Evolutionary conservation across 306 rosid species (phyloP).

Genomic region (Begonia fuchsioides): DNA sequence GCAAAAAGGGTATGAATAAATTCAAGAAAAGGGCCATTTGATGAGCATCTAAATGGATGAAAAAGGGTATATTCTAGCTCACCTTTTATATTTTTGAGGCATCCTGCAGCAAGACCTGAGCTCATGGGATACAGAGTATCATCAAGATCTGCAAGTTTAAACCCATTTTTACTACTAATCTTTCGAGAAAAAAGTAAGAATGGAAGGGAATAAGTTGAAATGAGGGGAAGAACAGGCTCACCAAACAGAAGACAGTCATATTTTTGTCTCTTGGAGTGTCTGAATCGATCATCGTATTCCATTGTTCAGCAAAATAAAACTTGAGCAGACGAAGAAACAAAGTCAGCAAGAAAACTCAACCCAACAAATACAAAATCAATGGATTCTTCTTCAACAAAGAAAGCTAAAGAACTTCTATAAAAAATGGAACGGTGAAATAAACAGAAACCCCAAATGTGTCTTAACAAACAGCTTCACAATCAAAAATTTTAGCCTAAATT

Average conservation of each 20-base stretch:
- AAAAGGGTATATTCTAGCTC: background rate
- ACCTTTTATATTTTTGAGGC: slow-evolving; percentile 75
- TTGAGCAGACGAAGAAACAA: slow-evolving; percentile 13
- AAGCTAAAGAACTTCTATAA: too few relatives aligned
- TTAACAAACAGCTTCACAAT: too few relatives aligned
- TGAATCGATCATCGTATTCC: slow-evolving; percentile 48
- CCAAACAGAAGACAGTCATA: slow-evolving; percentile 90
- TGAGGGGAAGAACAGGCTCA: slow-evolving; percentile 10
- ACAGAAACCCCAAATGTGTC: too few relatives aligned
- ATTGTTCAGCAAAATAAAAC: slow-evolving; percentile 31
- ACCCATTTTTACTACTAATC: background rate
- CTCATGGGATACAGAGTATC: slow-evolving; percentile 83
- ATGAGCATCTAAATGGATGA: background rate
- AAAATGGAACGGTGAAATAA: too few relatives aligned
- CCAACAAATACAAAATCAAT: background rate
- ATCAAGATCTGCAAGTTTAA: slow-evolving; percentile 55
- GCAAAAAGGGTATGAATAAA: slow-evolving; percentile 3
- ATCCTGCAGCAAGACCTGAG: slow-evolving; percentile 51
- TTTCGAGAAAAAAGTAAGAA: background rate
- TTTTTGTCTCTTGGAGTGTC: slow-evolving; percentile 55
- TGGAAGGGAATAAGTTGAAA: too few relatives aligned
- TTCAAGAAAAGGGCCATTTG: background rate
- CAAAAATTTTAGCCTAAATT: too few relatives aligned
- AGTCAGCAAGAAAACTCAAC: slow-evolving; percentile 16
- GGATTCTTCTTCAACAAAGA: background rate